Conservation (phyloP, 495 filamentous ascomycete species). For the Penicillium desertorum region DNA sequence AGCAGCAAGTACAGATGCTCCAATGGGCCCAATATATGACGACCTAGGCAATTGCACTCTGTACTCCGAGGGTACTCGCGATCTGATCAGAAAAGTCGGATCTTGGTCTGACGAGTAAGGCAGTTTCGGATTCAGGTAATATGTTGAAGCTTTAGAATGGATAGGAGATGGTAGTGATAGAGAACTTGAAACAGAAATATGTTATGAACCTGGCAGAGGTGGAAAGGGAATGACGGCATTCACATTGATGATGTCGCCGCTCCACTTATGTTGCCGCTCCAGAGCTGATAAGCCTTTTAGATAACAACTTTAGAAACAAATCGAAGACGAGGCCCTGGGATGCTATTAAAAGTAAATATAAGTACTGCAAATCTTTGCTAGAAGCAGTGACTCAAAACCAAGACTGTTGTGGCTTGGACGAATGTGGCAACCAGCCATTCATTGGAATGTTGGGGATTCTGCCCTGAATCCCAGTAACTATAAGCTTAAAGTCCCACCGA, state of each 20-base stretch:
- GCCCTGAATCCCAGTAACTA: neutral
- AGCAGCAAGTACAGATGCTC: constrained; percentile 3
- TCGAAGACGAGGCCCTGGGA: neutral
- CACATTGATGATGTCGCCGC: constrained; percentile 35
- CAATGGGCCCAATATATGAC: neutral
- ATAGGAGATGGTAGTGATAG: constrained; percentile 3
- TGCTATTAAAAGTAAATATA: neutral
- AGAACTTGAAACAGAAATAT: constrained; percentile 4
- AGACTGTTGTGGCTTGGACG: neutral
- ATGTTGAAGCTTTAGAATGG: neutral
- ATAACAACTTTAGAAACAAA: constrained; percentile 10
- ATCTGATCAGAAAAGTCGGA: constrained; percentile 1
- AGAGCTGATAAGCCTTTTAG: constrained; percentile 21
- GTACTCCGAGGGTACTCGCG: neutral
- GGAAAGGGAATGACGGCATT: constrained; percentile 23
- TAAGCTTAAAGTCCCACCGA: neutral
- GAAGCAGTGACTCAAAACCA: neutral
- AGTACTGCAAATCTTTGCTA: neutral
- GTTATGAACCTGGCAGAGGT: constrained; percentile 21
- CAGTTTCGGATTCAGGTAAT: neutral
- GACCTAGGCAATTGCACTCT: neutral
- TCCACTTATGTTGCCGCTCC: constrained; percentile 30
- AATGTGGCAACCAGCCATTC: constrained; percentile 13
- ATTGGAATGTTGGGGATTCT: constrained; percentile 17
- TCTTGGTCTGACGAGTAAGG: neutral